Base-by-base conservation (phyloP, 192 early-diverging fungal genomes). In the Phlyctochytrium bullatum region DNA sequence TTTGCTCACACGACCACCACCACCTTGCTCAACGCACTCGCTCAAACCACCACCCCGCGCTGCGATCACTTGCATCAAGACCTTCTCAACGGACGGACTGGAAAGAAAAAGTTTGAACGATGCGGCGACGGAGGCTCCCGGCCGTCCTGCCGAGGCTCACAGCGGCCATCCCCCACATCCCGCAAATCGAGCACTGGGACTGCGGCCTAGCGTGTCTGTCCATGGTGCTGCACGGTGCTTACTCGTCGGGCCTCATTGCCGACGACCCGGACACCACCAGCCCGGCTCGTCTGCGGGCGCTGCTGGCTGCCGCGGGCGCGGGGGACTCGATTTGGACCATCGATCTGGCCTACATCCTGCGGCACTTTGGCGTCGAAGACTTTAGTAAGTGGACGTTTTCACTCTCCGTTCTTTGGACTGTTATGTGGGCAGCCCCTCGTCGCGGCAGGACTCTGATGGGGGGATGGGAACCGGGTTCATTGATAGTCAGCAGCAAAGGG, bases 201-300 rank as follows among this genome's bases (percentile, higher is more conserved):
- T 94, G 94, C 68, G 92, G 94, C 0, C 76, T 96, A 28, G 91
- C 91, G 3, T 92, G 91, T 67, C 81, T 93, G 4, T 85, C 85
- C 40, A 94, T 93, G 92, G 73, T 91, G 2, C 77, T 93, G 40
- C 72, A 85, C 20, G 87, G 40, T 85, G 24, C 77, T 88, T 36
- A 82, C 87, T 3, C 83, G 27, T 76, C 87, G 47, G 84, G 87
- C 6, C 69, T 82, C 52, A 76, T 47, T 47, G 40, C 40, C 6
- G 40, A 47, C 10, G 40, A 47, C 20, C 40, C 40, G 20, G 20
- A 47, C 20, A 81, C 36, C 6, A 80, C 78, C 61, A 82, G 78
- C 6, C 73, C 89, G 28, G 64, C 78, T 16, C 82, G 87, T 56
- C 76, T 92, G 30, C 67, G 75, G 6, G 62, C 77, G 30, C 83